Percentiles rank a stretch among this genome's conserved stretches.
These are phyloP conservation scores for Malassezia dermatis DNA, from an alignment of 1,284 basidiomycete species.

Conservation along the genomic window DNA sequence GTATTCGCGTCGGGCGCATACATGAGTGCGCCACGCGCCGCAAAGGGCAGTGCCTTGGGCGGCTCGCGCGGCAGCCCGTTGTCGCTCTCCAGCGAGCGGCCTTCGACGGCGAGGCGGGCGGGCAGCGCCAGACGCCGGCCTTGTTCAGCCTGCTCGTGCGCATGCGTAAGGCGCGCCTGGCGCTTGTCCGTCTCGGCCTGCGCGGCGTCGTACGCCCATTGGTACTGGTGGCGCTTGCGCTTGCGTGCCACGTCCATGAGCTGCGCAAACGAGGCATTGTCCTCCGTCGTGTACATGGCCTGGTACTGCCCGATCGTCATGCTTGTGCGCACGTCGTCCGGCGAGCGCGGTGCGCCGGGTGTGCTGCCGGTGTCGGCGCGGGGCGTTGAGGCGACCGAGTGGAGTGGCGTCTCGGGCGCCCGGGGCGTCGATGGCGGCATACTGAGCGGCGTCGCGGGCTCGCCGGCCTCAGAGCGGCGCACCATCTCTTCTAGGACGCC, in stretches of 20 bases:
- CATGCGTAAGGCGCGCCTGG: conserved; percentile 10
- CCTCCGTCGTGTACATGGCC: conserved; percentile 37
- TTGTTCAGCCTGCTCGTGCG: conserved; percentile 13
- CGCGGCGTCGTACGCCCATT: conserved; percentile 32
- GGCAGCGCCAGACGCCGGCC: conserved; percentile 24
- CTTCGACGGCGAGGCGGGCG: not conserved
- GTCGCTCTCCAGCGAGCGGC: not conserved
- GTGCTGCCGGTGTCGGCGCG: conserved; percentile 2
- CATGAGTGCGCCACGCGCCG: conserved; percentile 32
- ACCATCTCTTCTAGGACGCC: conserved; percentile 16
- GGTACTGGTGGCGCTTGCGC: conserved; percentile 22
- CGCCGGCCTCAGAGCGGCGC: not conserved
- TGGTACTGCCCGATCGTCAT: conserved; percentile 34
- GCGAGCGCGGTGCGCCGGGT: not conserved
- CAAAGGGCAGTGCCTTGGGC: conserved; percentile 8
- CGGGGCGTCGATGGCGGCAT: conserved; percentile 2
- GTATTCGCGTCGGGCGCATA: conserved; percentile 29
- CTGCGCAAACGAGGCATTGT: conserved; percentile 41
- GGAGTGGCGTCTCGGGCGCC: not conserved
- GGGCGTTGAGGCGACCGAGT: not conserved
- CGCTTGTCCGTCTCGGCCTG: conserved; percentile 18
- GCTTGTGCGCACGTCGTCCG: not conserved
- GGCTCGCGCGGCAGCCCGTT: not conserved
- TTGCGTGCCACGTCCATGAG: conserved; percentile 30
- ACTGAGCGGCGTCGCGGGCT: conserved; percentile 2